phyloP scores from a whole-genome alignment of 805 yeast species.

The Kuraishia piskuri region DNA sequence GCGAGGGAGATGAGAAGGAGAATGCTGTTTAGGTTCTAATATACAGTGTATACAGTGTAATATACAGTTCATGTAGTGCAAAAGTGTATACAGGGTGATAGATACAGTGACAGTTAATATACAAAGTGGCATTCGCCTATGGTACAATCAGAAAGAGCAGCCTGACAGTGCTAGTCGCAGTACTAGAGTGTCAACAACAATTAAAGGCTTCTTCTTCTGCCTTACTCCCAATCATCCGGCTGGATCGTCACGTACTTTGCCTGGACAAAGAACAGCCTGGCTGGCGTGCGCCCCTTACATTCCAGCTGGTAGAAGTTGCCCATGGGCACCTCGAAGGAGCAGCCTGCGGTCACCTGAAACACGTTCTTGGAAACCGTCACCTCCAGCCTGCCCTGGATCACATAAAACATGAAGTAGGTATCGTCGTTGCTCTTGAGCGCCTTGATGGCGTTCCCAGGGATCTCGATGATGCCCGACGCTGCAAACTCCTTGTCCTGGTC shows the following conservation, averaged over 20 bases:
- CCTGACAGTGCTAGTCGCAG: too few species aligned
- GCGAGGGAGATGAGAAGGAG: not conserved
- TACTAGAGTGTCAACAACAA: too few species aligned
- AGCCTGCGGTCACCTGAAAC: conserved; percentile 61
- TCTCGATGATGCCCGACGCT: conserved; percentile 66
- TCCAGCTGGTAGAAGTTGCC: conserved; percentile 63
- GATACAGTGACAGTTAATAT: not conserved
- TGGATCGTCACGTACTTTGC: conserved; percentile 33
- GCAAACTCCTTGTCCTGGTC: conserved; percentile 52
- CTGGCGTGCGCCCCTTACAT: conserved; percentile 50
- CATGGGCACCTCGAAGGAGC: conserved; percentile 76
- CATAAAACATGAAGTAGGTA: conserved; percentile 67
- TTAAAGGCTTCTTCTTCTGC: too few species aligned
- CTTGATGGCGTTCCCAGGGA: conserved; percentile 56
- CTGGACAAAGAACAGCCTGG: conserved; percentile 71
- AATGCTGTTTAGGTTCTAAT: not conserved
- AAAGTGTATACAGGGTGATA: too few species aligned
- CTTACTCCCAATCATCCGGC: conserved; percentile 10
- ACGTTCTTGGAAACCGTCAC: conserved; percentile 51
- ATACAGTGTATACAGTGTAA: not conserved
- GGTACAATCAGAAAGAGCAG: too few species aligned
- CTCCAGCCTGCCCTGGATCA: conserved; percentile 61
- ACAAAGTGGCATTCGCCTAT: not conserved
- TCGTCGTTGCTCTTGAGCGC: conserved; percentile 53
- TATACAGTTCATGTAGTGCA: too few species aligned